Base-by-base conservation (phyloP, 202 grass and related monocot species). In the Hordeum pubiflorum region DNA sequence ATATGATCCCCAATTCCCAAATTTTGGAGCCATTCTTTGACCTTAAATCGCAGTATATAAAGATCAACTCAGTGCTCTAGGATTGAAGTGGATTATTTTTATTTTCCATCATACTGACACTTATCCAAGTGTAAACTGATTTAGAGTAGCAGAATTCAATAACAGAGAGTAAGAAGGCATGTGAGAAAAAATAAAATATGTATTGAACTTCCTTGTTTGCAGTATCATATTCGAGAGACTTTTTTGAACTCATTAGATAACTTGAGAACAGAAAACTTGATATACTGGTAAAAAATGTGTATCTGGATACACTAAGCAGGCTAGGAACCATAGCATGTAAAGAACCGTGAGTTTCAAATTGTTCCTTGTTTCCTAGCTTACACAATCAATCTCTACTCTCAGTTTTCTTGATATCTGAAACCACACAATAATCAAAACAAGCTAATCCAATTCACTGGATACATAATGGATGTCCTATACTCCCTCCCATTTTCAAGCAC, bases 21-120 rank as follows among this genome's bases (percentile, higher is more conserved):
- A 91, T 94, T 97, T 86, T 97, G 95, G 62, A 97, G 88, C 95
- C 92, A 97, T 80, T 97, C 95, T 93, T 97, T 97, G 71, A 94
- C 89, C 95, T 97, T 94, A 48, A 81, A 57, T 76, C 26, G 18
- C 37, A 86, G 21, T 66, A 79, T 72, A 65, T 17, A 67, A 37
- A 79, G 85, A 15, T 63, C 56, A 82, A 65, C 10, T 89, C 48
- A 4, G 38, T 72, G 18, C 18, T 72, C 0, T 17, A 84, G 32
- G 27, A 31, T 52, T 68, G 23, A 66, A 60, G 17, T 32, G 50
- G 21, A 44, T 33, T 75, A 63, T 37, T 23, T 57, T 33, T 75
- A 63, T 37, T 23, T 57, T 22, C 56, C n/a, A 83, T 71, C 23
- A 64, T 63, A 39, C 36, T 60, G 11, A 46, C 24, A 46, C 23